Conservation (phyloP, 768 basidiomycete species). For the Pleurotus giganteus region DNA sequence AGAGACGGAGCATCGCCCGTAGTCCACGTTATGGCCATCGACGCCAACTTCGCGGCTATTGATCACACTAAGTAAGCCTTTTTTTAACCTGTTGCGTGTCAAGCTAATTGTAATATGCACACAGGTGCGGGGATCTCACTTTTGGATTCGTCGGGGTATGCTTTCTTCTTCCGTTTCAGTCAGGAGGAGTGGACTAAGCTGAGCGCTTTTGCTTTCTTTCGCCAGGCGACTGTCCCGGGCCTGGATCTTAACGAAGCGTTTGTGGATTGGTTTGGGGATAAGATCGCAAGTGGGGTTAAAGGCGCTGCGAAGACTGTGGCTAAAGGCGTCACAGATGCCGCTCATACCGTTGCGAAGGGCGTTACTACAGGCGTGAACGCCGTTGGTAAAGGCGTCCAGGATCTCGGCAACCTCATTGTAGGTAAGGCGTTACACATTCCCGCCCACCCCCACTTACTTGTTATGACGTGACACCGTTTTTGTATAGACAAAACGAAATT, state of each 20-base stretch:
- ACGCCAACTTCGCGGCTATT: constrained; percentile 30
- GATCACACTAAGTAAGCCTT: constrained; percentile 16
- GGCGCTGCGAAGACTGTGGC: too few species aligned
- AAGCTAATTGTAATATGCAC: too few species aligned
- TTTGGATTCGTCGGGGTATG: background rate
- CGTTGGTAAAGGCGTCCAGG: constrained; percentile 13
- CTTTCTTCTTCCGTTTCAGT: background rate
- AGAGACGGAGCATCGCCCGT: constrained; percentile 21
- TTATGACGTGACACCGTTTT: constrained; percentile 14
- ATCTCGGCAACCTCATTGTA: constrained; percentile 14
- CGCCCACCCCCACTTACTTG: constrained; percentile 17
- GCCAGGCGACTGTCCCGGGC: background rate
- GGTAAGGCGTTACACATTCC: constrained; percentile 11
- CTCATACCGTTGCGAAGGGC: too few species aligned
- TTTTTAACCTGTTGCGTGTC: background rate
- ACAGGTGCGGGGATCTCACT: background rate
- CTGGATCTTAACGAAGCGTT: constrained; percentile 3
- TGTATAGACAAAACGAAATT: constrained; percentile 3
- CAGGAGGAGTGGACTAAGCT: too few species aligned
- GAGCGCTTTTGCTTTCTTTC: too few species aligned
- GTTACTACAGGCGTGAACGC: too few species aligned
- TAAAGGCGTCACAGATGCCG: too few species aligned
- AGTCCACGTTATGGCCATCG: constrained; percentile 31
- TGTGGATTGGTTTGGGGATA: background rate
- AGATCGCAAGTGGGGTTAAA: background rate